Evolutionary conservation across 2,329 filamentous ascomycete genomes (phyloP), one percentile per base, ranked within the genome.

Genomic region (Ascochyta clinopodiicola): DNA sequence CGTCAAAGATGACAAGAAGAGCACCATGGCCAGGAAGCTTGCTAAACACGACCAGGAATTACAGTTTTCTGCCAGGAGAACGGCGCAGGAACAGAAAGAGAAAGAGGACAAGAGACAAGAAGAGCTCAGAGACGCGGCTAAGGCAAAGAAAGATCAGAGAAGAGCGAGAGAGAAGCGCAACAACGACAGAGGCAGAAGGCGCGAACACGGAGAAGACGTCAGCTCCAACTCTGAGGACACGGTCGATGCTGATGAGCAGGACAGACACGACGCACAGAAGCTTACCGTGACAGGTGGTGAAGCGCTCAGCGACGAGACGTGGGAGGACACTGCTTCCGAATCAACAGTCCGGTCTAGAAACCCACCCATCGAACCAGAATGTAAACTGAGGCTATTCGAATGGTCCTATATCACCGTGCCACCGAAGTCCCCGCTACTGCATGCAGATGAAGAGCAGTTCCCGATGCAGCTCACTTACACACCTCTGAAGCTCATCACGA

Each of bases 1-100:
- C n/a, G 43, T 58, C 12, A 71, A 72, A 31, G 69, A 73, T 25
- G 68, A 72, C 66, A 66, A 62, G 40, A 74, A 74, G 39, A 53
- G 54, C 25, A 59, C 63, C 35, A 70, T 73, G 63, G 63, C 63
- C 7, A 58, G 55, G n/a, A 52, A 47, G 5, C 42, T 74, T 4
- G 68, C 61, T 8, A 52, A 63, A 1, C 19, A 44, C 9, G 52
- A 55, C n/a, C 40, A 21, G 17, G 36, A 32, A 6, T 12, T 31
- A 45, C 60, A 15, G 38, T 39, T n/a, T 31, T 35, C 58, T 36
- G 37, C 47, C 35, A 21, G 44, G 37, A 13, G 57, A 64, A 36
- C 57, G 29, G 43, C 44, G 6, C 51, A 59, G 21, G 42, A 62
- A 40, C 31, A 12, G 42, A 63, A 37, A 32, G 60, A 13, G 57